phyloP scores from a whole-genome alignment of 2,329 filamentous ascomycete genomes.

The Aspergillus transmontanensis region DNA sequence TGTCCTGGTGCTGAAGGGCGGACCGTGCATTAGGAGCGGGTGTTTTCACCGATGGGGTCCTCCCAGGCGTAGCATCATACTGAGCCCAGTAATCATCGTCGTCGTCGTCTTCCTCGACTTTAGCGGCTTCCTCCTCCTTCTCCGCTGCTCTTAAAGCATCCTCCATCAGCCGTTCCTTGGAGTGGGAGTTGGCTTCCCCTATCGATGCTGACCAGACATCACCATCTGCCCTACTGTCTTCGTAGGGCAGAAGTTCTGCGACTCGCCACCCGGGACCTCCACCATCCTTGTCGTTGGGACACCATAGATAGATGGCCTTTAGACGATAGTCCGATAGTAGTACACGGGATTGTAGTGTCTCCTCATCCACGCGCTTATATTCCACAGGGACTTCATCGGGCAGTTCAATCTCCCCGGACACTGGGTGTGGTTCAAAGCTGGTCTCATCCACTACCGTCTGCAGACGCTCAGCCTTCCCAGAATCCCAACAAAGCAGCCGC shows the following conservation, averaged over 20 bases:
- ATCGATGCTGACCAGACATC: conserved; percentile 56
- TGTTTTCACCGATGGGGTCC: conserved; percentile 50
- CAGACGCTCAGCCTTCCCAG: conserved; percentile 54
- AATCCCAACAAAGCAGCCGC: conserved; percentile 61
- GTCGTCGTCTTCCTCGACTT: conserved; percentile 43
- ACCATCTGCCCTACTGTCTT: conserved; percentile 52
- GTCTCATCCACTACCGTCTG: conserved; percentile 56
- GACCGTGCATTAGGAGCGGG: conserved; percentile 32
- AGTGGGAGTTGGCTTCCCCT: conserved; percentile 56
- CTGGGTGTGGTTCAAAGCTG: conserved; percentile 64
- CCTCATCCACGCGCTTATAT: conserved; percentile 62
- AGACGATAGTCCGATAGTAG: conserved; percentile 58
- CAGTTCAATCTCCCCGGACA: conserved; percentile 66
- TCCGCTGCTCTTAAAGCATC: conserved; percentile 39
- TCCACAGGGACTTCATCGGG: conserved; percentile 57
- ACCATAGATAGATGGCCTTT: conserved; percentile 63
- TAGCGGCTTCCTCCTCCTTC: conserved; percentile 20
- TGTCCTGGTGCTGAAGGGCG: conserved; percentile 32
- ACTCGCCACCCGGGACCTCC: conserved; percentile 59
- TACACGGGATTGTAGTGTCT: conserved; percentile 61
- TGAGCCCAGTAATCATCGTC: conserved; percentile 67
- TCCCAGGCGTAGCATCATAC: conserved; percentile 60
- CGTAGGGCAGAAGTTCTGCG: conserved; percentile 59
- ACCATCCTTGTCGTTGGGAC: conserved; percentile 58
- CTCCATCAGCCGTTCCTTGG: conserved; percentile 37